phyloP scores from a whole-genome alignment of 169 alveolate genomes.

The Perkinsus olseni region DNA sequence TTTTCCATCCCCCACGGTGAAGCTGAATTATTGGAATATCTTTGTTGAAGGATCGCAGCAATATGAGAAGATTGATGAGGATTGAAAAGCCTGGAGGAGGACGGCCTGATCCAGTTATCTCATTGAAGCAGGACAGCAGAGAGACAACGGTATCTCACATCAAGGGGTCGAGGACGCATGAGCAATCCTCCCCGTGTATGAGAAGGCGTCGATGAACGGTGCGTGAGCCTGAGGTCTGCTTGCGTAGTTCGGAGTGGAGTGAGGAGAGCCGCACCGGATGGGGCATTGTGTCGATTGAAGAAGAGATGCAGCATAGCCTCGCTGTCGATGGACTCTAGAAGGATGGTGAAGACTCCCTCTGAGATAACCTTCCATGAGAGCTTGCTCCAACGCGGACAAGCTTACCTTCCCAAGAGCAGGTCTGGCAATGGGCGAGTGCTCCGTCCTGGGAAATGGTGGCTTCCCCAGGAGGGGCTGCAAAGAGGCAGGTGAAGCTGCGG shows the following conservation, averaged over 20 bases:
- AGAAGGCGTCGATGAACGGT: neutral
- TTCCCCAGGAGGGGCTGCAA: no score
- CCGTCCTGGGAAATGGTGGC: no score
- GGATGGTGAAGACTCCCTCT: no score
- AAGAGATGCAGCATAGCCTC: neutral
- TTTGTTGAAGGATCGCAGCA: neutral
- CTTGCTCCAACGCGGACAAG: no score
- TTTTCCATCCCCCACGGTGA: neutral
- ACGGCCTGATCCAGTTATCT: neutral
- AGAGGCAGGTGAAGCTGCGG: no score
- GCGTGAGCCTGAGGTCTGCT: neutral
- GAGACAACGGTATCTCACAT: neutral
- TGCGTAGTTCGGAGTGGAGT: no score
- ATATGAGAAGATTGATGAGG: neutral
- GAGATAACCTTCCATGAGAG: no score
- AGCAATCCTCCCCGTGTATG: neutral
- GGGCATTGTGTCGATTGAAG: no score
- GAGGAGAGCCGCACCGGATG: no score
- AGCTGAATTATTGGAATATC: neutral
- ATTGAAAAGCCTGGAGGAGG: neutral
- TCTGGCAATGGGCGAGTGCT: no score
- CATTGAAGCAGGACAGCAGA: neutral
- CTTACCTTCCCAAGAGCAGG: no score
- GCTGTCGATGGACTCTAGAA: neutral
- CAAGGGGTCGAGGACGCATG: neutral